phyloP scores from a whole-genome alignment of 2,329 filamentous ascomycete species.

The Eutypella sp. region DNA sequence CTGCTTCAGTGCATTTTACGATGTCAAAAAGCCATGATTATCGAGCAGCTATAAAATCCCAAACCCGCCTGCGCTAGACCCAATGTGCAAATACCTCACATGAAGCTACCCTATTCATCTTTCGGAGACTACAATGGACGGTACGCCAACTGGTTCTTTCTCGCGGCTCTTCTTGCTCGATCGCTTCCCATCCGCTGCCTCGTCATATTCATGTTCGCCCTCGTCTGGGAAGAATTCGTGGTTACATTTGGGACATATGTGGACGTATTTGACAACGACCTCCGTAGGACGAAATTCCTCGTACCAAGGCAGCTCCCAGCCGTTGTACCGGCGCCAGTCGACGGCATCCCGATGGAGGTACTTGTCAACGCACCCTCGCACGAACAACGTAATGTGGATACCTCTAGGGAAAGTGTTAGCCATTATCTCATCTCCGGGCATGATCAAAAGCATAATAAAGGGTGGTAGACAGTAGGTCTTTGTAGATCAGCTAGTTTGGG shows the following conservation, averaged over 20 bases:
- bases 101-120: too few species aligned
- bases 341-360: not conserved
- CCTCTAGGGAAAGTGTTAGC: not conserved
- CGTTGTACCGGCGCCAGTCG: not conserved
- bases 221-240: conserved; percentile 1
- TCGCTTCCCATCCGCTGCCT: too few species aligned
- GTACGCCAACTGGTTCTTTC: too few species aligned
- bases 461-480: too few species aligned
- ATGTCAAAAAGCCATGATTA: too few species aligned
- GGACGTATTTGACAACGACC: conserved; percentile 11
- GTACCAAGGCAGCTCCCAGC: not conserved
- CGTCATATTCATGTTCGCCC: conserved; percentile 3
- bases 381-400: not conserved
- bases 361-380: not conserved
- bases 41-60: too few species aligned
- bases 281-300: conserved; percentile 3
- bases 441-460: not conserved
- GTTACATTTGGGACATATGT: conserved; percentile 5
- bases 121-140: too few species aligned
- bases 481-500: not conserved
- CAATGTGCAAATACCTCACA: too few species aligned
- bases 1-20: too few species aligned
- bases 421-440: too few species aligned
- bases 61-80: too few species aligned
- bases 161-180: too few species aligned